Conservation (phyloP, 768 basidiomycete genomes). For the Lactifluus echinatus region DNA sequence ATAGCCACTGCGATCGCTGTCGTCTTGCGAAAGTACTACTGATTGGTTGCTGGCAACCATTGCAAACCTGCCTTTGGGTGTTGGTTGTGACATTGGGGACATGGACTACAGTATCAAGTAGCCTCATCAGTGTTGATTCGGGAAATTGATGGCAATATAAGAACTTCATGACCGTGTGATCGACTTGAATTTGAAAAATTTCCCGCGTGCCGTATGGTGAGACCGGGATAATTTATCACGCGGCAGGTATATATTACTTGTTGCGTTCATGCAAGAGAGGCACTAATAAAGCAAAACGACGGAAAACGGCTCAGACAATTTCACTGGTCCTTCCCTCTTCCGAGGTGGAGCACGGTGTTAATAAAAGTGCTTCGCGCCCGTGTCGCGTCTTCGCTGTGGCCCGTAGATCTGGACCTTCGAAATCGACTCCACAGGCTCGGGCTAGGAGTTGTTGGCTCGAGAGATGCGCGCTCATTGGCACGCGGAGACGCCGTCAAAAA, state of each 20-base stretch:
- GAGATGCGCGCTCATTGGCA: background rate
- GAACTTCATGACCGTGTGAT: background rate
- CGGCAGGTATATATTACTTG: too few relatives aligned
- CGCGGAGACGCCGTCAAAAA: too few relatives aligned
- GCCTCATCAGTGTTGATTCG: background rate
- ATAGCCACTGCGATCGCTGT: background rate
- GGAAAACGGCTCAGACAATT: too few relatives aligned
- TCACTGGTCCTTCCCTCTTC: background rate
- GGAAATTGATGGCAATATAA: background rate
- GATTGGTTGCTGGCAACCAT: background rate
- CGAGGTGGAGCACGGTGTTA: background rate
- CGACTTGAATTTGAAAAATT: too few relatives aligned
- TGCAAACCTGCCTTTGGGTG: background rate
- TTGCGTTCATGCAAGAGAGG: too few relatives aligned
- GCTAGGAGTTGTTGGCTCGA: background rate
- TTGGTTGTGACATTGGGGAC: too few relatives aligned
- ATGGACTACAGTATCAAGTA: too few relatives aligned
- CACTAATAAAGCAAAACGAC: too few relatives aligned
- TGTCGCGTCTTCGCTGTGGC: background rate
- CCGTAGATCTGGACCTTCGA: slow-evolving; percentile 7
- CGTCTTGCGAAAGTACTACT: background rate
- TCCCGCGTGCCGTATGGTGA: too few relatives aligned
- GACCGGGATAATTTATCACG: too few relatives aligned
- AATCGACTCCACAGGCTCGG: slow-evolving; percentile 11
- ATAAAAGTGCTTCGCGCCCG: slow-evolving; percentile 8